Evolutionary conservation across 768 basidiomycete species (phyloP), one percentile per base, ranked within the genome.

Genomic region (Mycena galericulata): DNA sequence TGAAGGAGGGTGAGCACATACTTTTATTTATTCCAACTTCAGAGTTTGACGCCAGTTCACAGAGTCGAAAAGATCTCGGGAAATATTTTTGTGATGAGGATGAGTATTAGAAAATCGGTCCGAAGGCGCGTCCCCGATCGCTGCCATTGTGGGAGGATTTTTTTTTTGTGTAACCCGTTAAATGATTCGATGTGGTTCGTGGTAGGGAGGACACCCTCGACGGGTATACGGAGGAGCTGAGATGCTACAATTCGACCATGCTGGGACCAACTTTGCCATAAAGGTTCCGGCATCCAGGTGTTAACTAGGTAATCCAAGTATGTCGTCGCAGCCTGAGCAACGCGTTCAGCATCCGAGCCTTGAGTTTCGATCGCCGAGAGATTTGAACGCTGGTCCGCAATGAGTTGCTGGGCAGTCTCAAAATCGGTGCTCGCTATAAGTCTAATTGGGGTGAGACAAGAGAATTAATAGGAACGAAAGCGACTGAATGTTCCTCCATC

Each of bases 121-220:
- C 79, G 73, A 24, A 80, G 73, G 1, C 75, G 71, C 8, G 61
- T 61, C 1, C 77, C 76, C 20, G 57, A 67, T 9, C 72, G 70
- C 43, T 79, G 72, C 70, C 71, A 75, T 20, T 62, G 72, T 1
- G 50, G 66, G 1, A 80, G 26, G 41, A 79, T 62, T 58, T 74
- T 76, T 1, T 41, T 27, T 59, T 80, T 80, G 4, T 79, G 66
- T 7, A 71, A 32, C 4, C 74, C 67, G 38, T 80, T 80, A 61
- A 80, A 78, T 1, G 76, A 72, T 62, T 81, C 77, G 3, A 80
- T 68, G 60, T 80, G 79, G 30, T 80, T 80, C 5, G 79, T 79
- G 8, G 79, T 80, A 0, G 77, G 64, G 0, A 78, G 26, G 22
- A 81, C 71, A 0, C 58, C 69, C 1, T 75, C 72, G 5, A 81